Base-by-base conservation (phyloP, 441 rosid genomes). In the Erodium moschatum region DNA sequence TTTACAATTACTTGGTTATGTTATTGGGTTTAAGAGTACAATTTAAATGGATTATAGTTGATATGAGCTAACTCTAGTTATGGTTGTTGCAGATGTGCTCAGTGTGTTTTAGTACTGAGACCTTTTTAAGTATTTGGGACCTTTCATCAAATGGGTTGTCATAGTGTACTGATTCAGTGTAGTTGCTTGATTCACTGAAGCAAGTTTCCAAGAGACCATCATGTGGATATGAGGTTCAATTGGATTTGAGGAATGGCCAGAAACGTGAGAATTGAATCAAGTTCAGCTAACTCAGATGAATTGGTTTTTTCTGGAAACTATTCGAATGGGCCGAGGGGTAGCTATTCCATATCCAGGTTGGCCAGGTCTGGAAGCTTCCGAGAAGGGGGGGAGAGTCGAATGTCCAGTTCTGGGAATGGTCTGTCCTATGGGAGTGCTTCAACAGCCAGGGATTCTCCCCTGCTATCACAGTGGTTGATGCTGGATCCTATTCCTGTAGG, bases 341-440 rank as follows among this genome's bases (percentile, higher is more conserved):
- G 42, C 67, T 80, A 76, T 68, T 65, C 78, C 21, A 58, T 65
- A 64, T 74, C 80, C 42, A 77, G 73, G 72, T 67, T 86, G 74
- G 88, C 79, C 70, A 80, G 88, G 77, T 79, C 86, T 66, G 83
- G 87, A 74, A 82, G 87, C 77, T 82, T 84, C 67, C 76, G 82
- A 54, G 89, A 83, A 70, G 75, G 81, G 16, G 64, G 75, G 16
- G 84, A 82, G 69, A 76, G 68, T 68, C 72, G 86, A 70, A 58
- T 70, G 13, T 79, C 76, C 64, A 73, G 74, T 64, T 74, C 86
- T 38, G 80, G 77, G 64, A 69, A 77, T 31, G 73, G 70, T 71
- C 72, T 70, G 46, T 80, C 83, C 7, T 74, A 79, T 24, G 83
- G 78, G 68, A 76, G 69, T 73, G 65, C 74, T 66, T 67, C 85